Evolutionary conservation across 176 grass and related monocot species (phyloP), one percentile per base, ranked within the genome.

Genomic region (Ensete ventricosum): DNA sequence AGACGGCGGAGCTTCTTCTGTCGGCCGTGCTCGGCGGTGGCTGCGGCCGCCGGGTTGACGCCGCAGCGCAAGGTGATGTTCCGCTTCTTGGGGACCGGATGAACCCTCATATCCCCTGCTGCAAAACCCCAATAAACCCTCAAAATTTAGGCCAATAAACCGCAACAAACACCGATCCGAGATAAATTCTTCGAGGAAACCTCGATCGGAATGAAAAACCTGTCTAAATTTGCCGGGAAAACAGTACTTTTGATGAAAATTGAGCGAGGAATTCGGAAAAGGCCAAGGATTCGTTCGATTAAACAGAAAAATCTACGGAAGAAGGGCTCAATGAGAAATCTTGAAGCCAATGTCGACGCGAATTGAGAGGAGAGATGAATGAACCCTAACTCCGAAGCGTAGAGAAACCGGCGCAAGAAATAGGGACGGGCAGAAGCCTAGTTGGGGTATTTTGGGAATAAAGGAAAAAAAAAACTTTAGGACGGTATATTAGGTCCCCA

Each of bases 1-100:
- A 96, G 87, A 43, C 93, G 85, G 54, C 83, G 85, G 71, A 96
- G 93, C 51, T 82, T 81, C 83, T 86, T 89, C 90, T 73, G 75
- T 34, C 69, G 20, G 13, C 78, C 67, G 64, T 26, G 51, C 22
- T 23, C 50, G 52, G 21, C 52, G 71, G 71, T 22, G 71, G 71
- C 71, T 4, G 51, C 48, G 11, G 27, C 27, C 22, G 65, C 65
- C 1, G 25, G 13, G 27, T 34, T 51, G 2, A 71, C 68, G 50
- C 10, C 19, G 48, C 20, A 71, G 68, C 68, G 68, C 7, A 71
- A 71, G 68, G 22, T 73, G 52, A 55, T 73, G 72, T 73, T 73
- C 52, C 9, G 77, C 55, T 64, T 54, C 22, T 20, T 66, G 29
- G 69, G 69, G 11, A 69, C 17, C 9, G 85, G 85, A 19, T 92